These are phyloP conservation scores for Globisporangium nagaii DNA, from an alignment of 352 stramenopile species.

Conservation along the genomic window DNA sequence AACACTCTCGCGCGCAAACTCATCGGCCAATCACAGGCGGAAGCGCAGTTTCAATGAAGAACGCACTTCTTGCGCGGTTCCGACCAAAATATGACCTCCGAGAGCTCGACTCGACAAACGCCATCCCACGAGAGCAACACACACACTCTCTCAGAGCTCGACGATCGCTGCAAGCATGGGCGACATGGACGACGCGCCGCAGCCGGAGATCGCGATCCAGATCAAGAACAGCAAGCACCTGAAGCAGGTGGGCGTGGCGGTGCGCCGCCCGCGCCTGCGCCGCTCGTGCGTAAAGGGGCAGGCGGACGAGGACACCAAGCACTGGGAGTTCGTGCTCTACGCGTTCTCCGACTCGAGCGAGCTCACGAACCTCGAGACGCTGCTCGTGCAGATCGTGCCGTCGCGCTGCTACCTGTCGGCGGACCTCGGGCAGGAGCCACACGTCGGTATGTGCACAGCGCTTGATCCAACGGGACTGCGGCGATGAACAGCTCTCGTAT, in stretches of 20 bases:
- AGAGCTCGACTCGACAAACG: not conserved
- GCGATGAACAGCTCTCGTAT: no score
- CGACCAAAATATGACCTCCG: no score
- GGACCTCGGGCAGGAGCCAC: conserved; percentile 51
- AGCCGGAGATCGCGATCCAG: conserved; percentile 70
- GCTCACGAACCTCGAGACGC: conserved; percentile 76
- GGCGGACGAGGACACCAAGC: conserved; percentile 73
- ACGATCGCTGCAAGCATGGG: conserved; percentile 25
- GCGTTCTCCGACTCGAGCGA: conserved; percentile 83
- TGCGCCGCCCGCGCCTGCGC: conserved; percentile 62
- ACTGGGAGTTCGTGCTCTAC: conserved; percentile 77
- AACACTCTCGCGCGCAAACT: no score
- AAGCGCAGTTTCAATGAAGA: no score
- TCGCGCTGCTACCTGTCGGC: conserved; percentile 66
- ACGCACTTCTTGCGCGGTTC: no score
- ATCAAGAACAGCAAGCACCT: conserved; percentile 77
- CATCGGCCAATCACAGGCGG: no score
- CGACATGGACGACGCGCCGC: conserved; percentile 34
- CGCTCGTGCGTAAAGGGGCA: conserved; percentile 72
- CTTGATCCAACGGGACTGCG: no score
- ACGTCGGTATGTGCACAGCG: conserved; percentile 28
- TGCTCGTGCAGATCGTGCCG: conserved; percentile 74
- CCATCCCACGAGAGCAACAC: not conserved
- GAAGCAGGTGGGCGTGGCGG: conserved; percentile 77
- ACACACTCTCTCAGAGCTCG: no score